Evolutionary conservation across 129 eudicot genomes (phyloP).

Genomic region (Lactuca sativa): DNA sequence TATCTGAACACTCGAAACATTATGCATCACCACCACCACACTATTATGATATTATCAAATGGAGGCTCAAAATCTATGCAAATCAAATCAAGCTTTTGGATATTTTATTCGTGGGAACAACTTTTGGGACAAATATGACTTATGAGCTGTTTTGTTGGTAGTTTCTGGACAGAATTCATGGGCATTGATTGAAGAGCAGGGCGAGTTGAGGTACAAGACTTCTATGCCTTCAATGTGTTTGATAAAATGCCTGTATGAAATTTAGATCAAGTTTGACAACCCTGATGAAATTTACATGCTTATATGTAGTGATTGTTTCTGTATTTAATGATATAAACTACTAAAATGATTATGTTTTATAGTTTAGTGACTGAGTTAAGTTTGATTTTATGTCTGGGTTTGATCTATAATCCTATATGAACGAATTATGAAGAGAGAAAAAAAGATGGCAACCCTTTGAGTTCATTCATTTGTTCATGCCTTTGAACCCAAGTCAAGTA

Average conservation of each 20-base stretch:
- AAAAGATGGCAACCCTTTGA: neutral
- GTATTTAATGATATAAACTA: neutral
- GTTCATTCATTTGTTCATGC: constrained; percentile 8
- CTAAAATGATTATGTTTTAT: neutral
- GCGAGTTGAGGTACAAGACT: constrained; percentile 1
- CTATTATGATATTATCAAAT: too few species aligned
- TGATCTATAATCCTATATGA: neutral
- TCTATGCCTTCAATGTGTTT: constrained; percentile 2
- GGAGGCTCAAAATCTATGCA: neutral
- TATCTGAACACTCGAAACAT: too few species aligned
- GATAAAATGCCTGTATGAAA: neutral
- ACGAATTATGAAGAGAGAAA: neutral
- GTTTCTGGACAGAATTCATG: constrained; percentile 4
- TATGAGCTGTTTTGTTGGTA: neutral
- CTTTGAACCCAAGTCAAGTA: constrained; percentile 21
- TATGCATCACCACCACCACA: neutral
- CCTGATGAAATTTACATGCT: neutral
- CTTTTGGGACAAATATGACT: neutral
- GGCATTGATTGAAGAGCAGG: neutral
- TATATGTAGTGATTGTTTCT: neutral
- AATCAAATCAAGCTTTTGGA: neutral
- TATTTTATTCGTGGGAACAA: neutral
- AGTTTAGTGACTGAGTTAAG: neutral
- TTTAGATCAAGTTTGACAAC: neutral
- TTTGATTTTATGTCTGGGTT: neutral